Evolutionary conservation across 169 alveolate genomes (phyloP), one percentile per base, ranked within the genome.

Genomic region (Plasmodium relictum): DNA sequence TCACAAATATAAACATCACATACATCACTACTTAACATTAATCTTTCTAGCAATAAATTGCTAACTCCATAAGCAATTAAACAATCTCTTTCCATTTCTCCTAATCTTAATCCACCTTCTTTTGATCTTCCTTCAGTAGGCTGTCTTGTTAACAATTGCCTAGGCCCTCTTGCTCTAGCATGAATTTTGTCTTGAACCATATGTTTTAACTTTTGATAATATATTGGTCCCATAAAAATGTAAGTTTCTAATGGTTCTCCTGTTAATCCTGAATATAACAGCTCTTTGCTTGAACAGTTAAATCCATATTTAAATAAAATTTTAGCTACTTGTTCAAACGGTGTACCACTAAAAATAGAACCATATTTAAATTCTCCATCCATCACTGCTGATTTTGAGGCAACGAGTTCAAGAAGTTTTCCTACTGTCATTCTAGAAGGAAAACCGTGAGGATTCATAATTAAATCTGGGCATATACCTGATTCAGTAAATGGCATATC

Each of bases 361-460:
- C 99, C 99, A 89, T 99, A 98, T 92, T 97, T 98, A 70, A 93
- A 96, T 73, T 95, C 94, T 22, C 99, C 99, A 73, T 96, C 96
- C 20, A 97, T 71, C 16, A 98, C 99, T 26, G 99, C 99, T 6
- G 99, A 95, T 93, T 99, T 98, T 54, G 99, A 96, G 20, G 99
- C 98, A 0, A 99, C 96, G 42, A 98, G 95, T 92, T 99, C 99
- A 65, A 98, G 96, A 95, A 98, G 89, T 94, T 99, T 98, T 20
- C 99, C 99, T 62, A 99, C 99, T 16, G 99, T 99, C 99, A 99
- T 99, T 88, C 99, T 97, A 18, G 99, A 98, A 10, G 99, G 99
- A 92, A 98, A 99, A 5, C 99, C 99, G 94, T 98, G 99, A 18
- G 99, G 99, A 93, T 99, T 99, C 99, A 99, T 99, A 92, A 99